Base-by-base conservation (phyloP, 2,329 filamentous ascomycete species). In the Bisporella sp. region DNA sequence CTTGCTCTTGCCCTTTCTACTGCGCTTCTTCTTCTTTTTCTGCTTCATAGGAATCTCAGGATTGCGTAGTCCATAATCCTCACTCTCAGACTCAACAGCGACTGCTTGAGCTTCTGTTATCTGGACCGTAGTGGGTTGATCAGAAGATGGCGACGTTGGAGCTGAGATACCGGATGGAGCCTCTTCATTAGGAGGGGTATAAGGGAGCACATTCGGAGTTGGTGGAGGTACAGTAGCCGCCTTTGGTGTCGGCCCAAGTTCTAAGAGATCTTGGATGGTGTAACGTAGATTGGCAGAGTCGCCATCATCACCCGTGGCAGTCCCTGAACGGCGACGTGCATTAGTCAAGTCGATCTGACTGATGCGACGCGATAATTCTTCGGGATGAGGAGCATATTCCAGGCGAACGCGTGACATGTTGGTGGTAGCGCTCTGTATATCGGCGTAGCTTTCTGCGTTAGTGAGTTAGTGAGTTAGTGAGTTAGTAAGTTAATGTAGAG, bases 1-100 rank as follows among this genome's bases (percentile, higher is more conserved):
- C 51, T 66, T 68, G n/a, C 57, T 55, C 32, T 62, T 65, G 12
- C 58, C 59, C 46, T 64, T 72, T 50, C 69, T 70, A 56, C 65
- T 74, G 60, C 70, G 74, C 58, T 71, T 73, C 58, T 69, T 71
- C 57, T 69, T 70, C 43, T 50, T 53, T 42, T 52, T 51, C 21
- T 39, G 28, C 21, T 46, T 47, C n/a, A 9, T 47, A 45, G 47
- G 13, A 35, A 33, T 13, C 28, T 12, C n/a, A 31, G 21, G 39
- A 28, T 40, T 45, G 3, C 3, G 21, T 21, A 21, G 21, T 21
- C 21, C 21, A 21, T 21, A 21, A 21, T 21, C 21, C 21, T 21
- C 21, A 21, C 21, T 21, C 21, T 21, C 21, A 21, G 21, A 21
- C 21, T 21, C 21, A 21, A 21, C 21, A 21, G 21, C 21, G 3